A percentile compares a stretch with the other conserved stretches of the same genome.
phyloP scores from a whole-genome alignment of 2,329 filamentous ascomycete species.

The Immersiporthe knoxdaviesiana region DNA sequence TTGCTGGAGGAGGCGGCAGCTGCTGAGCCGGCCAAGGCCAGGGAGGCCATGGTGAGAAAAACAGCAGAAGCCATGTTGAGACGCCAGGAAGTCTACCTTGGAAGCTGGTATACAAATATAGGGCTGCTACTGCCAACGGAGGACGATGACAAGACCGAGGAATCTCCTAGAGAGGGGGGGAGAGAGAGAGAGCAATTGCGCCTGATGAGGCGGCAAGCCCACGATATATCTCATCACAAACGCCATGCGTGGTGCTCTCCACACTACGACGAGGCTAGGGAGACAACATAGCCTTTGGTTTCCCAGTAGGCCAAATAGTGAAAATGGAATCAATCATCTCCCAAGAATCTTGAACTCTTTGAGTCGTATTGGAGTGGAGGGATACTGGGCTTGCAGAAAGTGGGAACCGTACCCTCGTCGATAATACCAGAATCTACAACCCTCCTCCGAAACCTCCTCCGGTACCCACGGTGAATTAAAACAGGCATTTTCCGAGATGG shows the following conservation, averaged over 20 bases:
- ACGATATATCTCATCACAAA: background rate
- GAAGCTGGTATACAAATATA: background rate
- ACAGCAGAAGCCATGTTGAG: background rate
- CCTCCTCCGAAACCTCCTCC: background rate
- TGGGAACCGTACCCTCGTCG: background rate
- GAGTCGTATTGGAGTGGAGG: background rate
- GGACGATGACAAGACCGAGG: background rate
- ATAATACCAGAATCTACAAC: background rate
- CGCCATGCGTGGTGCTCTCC: background rate
- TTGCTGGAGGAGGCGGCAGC: conserved; percentile 20
- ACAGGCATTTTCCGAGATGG: background rate
- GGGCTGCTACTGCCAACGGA: background rate
- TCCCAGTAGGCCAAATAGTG: background rate
- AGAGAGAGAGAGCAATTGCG: background rate
- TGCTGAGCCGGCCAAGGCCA: conserved; percentile 18
- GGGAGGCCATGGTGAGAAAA: conserved; percentile 7
- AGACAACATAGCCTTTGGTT: background rate
- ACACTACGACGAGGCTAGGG: no score
- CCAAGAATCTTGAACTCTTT: background rate
- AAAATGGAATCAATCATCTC: background rate
- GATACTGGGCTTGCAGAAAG: background rate
- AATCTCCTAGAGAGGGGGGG: background rate
- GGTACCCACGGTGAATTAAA: background rate
- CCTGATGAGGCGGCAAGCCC: background rate
- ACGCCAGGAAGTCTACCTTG: background rate